phyloP scores from a whole-genome alignment of 805 yeast species.

The Maudiozyma saulgeensis region DNA sequence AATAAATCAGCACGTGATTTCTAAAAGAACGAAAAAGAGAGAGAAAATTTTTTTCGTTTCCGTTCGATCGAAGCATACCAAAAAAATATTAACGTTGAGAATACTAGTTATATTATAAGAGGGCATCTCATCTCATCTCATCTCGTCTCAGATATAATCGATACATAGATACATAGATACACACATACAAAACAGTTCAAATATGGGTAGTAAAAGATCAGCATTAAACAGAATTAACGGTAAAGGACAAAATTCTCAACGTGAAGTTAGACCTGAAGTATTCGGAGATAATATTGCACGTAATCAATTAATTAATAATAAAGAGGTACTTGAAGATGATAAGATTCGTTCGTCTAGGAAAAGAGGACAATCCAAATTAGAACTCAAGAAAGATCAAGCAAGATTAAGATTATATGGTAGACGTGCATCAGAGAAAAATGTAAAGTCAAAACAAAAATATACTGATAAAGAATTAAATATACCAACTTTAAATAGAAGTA shows the following conservation, averaged over 20 bases:
- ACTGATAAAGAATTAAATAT: constrained; percentile 71
- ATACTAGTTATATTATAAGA: too few relatives aligned
- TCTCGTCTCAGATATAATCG: background rate
- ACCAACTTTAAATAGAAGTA: constrained; percentile 73
- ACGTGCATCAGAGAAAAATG: constrained; percentile 45
- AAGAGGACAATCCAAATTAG: constrained; percentile 39
- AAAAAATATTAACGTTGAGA: too few relatives aligned
- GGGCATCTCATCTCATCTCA: background rate
- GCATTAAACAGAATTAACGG: background rate
- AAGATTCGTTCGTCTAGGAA: constrained; percentile 21
- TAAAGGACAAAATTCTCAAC: constrained; percentile 14
- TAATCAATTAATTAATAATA: constrained; percentile 45
- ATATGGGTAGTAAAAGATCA: background rate
- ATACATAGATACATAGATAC: background rate
- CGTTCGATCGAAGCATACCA: background rate
- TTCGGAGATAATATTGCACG: constrained; percentile 57
- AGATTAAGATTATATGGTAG: constrained; percentile 60
- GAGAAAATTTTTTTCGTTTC: background rate
- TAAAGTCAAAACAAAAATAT: constrained; percentile 30
- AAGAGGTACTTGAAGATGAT: constrained; percentile 53
- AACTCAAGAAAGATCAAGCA: constrained; percentile 58
- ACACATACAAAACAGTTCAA: background rate
- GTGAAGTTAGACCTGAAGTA: constrained; percentile 58
- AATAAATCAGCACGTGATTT: background rate
- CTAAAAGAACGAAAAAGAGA: background rate